phyloP scores from a whole-genome alignment of 768 basidiomycete species.

The Phaffia australis region DNA sequence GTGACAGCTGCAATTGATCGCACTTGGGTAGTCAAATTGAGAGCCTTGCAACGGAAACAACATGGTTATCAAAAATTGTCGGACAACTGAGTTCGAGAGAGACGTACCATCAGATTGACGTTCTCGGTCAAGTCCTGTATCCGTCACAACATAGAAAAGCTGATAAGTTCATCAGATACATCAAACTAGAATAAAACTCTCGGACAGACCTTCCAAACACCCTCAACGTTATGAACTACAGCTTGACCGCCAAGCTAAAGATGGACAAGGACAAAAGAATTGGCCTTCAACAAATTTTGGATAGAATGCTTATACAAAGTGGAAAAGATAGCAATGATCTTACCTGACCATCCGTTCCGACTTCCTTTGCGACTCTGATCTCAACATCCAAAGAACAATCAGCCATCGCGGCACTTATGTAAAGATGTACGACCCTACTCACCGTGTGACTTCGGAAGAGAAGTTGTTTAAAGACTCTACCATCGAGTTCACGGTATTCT shows the following conservation, averaged over 20 bases:
- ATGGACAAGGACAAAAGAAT: background rate
- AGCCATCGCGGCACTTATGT: background rate
- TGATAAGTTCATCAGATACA: slow-evolving; percentile 44
- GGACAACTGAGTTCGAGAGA: too few species aligned
- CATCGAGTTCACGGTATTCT: slow-evolving; percentile 38
- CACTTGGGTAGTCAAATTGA: slow-evolving; percentile 20
- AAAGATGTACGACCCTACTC: background rate
- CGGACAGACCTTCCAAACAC: slow-evolving; percentile 24
- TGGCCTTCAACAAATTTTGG: background rate
- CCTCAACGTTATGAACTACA: slow-evolving; percentile 26
- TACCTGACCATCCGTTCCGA: slow-evolving; percentile 76
- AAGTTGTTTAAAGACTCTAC: slow-evolving; percentile 31
- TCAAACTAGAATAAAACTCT: too few species aligned
- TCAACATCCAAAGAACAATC: background rate
- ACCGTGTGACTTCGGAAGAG: slow-evolving; percentile 41
- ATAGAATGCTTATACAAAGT: too few species aligned
- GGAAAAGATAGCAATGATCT: slow-evolving; percentile 44
- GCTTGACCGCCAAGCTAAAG: slow-evolving; percentile 62
- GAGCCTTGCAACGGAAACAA: slow-evolving; percentile 62
- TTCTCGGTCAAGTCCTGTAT: slow-evolving; percentile 32
- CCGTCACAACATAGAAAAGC: slow-evolving; percentile 44
- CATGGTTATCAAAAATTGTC: background rate
- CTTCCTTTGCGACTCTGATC: slow-evolving; percentile 39
- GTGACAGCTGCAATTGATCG: slow-evolving; percentile 26
- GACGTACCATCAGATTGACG: slow-evolving; percentile 23